Base-by-base conservation (phyloP, 306 rosid species). In the Psophocarpus tetragonolobus region DNA sequence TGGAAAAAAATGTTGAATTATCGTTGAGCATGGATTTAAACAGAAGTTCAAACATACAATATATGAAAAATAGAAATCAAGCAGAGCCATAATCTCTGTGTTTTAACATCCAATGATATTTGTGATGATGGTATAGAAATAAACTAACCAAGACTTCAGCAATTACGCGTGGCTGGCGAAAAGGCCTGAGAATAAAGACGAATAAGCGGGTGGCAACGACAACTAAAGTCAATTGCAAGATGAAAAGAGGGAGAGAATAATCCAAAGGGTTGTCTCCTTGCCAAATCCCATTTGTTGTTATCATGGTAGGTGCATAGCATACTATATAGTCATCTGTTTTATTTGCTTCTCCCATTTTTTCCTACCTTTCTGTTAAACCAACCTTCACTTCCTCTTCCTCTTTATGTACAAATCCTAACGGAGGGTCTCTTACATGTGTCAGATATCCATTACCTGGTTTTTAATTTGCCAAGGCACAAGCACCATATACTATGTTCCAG, bases 241-340 rank as follows among this genome's bases (percentile, higher is more conserved):
- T 90, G 87, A 94, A 94, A 79, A 90, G 97, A 61, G 98, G 98
- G 24, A 94, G 91, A 83, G 98, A 94, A 77, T 87, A 94, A 78
- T 92, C 93, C 79, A 94, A 73, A 85, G 98, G 98, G 73, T 92
- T 94, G 42, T 94, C 97, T 5, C 98, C 98, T 78, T 90, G 97
- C 97, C 97, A 94, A n/a, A 94, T 74, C 17, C 98, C 97, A 74
- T 94, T 89, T 44, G 98, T 94, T 21, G 97, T 92, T 36, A 94
- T 86, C 98, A 92, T 89, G 24, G 90, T 87, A 3, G 98, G 98
- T 7, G 97, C 88, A 68, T 90, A 94, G 39, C 98, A 94, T 0
- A 94, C 89, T 35, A 90, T 90, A 1, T 83, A 68, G 0, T 74
- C 88, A 1, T 73, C 85, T 21, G 87, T 58, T 15, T 13, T 18